Conservation (phyloP, 805 yeast genomes). For the Candida loeiensis region DNA sequence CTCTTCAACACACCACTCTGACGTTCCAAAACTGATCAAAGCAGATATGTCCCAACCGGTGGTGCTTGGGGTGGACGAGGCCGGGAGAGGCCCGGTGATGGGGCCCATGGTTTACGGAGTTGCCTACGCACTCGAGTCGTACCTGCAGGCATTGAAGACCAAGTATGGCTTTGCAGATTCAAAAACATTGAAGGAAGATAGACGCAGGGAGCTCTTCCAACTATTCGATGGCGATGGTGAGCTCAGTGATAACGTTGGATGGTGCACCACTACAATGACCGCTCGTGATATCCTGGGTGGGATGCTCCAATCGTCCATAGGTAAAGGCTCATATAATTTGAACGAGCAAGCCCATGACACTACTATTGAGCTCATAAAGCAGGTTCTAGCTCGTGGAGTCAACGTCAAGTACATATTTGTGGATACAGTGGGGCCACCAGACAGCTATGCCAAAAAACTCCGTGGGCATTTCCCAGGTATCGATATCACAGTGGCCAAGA, state of each 20-base stretch:
- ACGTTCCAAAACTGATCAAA: constrained; percentile 41
- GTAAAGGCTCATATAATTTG: constrained; percentile 61
- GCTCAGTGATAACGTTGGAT: constrained; percentile 64
- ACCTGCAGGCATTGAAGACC: constrained; percentile 43
- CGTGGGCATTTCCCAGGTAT: constrained; percentile 63
- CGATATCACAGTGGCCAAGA: constrained; percentile 80
- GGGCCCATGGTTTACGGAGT: constrained; percentile 98
- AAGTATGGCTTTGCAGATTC: constrained; percentile 90
- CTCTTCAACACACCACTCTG: constrained; percentile 49
- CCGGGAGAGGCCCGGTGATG: constrained; percentile 96
- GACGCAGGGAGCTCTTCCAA: constrained; percentile 59
- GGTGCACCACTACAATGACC: constrained; percentile 81
- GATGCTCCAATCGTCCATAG: constrained; percentile 63
- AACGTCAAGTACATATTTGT: constrained; percentile 71
- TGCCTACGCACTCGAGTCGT: constrained; percentile 65
- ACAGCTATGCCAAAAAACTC: constrained; percentile 72
- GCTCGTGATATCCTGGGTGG: constrained; percentile 85
- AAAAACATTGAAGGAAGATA: constrained; percentile 72
- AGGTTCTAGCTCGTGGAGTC: constrained; percentile 59
- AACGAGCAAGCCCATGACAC: constrained; percentile 97
- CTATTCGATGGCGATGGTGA: constrained; percentile 44
- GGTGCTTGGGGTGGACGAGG: constrained; percentile 92
- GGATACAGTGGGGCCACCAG: constrained; percentile 97
- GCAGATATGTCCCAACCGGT: constrained; percentile 38
- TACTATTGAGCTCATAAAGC: constrained; percentile 74